These are phyloP conservation scores for Suillus cothurnatus DNA, from an alignment of 768 basidiomycete species.

Conservation along the genomic window DNA sequence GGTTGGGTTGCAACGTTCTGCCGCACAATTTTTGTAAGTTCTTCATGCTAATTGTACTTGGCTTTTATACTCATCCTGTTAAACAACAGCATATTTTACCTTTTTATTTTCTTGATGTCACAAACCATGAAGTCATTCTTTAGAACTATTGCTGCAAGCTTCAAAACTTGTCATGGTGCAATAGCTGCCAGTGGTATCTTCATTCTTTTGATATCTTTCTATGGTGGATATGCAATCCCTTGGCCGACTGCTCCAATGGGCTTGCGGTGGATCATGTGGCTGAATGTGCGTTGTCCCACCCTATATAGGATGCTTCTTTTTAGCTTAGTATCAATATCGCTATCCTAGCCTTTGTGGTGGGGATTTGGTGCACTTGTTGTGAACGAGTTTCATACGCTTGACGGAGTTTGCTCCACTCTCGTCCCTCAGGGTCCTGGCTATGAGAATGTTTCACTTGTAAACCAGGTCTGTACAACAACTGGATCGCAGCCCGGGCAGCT, in stretches of 20 bases:
- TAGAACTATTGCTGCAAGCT: conserved; percentile 58
- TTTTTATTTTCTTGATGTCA: conserved; percentile 54
- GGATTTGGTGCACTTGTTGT: conserved; percentile 71
- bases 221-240: conserved; percentile 40
- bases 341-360: neutral
- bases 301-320: neutral
- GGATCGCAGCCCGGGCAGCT: conserved; percentile 63
- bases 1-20: conserved; percentile 49
- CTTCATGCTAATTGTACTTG: conserved; percentile 2
- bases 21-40: conserved; percentile 60
- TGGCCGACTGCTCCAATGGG: neutral
- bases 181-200: conserved; percentile 33
- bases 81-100: conserved; percentile 47
- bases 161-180: conserved; percentile 54
- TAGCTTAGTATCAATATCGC: neutral
- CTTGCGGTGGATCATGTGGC: conserved; percentile 5
- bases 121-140: conserved; percentile 76
- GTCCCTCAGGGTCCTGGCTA: conserved; percentile 68
- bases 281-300: neutral
- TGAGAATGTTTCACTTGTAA: conserved; percentile 50
- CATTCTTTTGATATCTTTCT: conserved; percentile 44
- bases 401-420: conserved; percentile 60
- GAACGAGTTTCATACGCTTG: conserved; percentile 80
- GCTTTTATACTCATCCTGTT: neutral
- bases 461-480: conserved; percentile 77